phyloP scores from a whole-genome alignment of 495 filamentous ascomycete species.

The Neurospora sp. region DNA sequence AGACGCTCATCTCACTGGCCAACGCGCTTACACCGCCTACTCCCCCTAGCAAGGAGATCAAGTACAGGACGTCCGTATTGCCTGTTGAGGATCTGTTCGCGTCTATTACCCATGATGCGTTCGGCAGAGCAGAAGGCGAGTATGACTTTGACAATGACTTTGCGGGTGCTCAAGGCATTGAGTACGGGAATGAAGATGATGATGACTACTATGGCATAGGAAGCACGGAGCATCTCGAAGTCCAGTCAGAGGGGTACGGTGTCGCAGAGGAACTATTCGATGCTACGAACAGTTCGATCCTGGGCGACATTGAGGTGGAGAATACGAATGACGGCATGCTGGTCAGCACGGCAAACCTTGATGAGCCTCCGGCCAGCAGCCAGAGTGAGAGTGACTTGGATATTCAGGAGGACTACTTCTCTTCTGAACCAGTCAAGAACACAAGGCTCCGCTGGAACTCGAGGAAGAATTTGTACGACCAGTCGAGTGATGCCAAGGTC shows the following conservation, averaged over 20 bases:
- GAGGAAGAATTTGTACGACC: slow-evolving; percentile 58
- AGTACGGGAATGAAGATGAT: slow-evolving; percentile 20
- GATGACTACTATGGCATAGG: slow-evolving; percentile 27
- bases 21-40: slow-evolving; percentile 76
- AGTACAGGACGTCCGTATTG: slow-evolving; percentile 80
- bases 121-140: slow-evolving; percentile 45
- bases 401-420: slow-evolving; percentile 72
- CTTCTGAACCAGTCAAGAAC: slow-evolving; percentile 44
- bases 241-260: slow-evolving; percentile 27
- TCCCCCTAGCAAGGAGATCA: slow-evolving; percentile 65
- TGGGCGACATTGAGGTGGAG: slow-evolving; percentile 27
- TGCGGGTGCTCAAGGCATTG: slow-evolving; percentile 28
- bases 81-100: slow-evolving; percentile 81
- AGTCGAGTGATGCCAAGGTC: slow-evolving; percentile 50
- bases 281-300: slow-evolving; percentile 23
- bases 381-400: slow-evolving; percentile 30
- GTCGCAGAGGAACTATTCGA: slow-evolving; percentile 32
- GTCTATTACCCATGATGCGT: slow-evolving; percentile 79
- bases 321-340: slow-evolving; percentile 50
- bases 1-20: slow-evolving; percentile 73
- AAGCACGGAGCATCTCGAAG: slow-evolving; percentile 23
- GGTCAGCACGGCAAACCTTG: slow-evolving; percentile 48
- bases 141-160: slow-evolving; percentile 51
- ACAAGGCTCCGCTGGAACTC: slow-evolving; percentile 75
- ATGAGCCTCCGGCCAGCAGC: slow-evolving; percentile 15